Percentiles rank a stretch among this genome's conserved stretches.
Evolutionary conservation across 1,284 basidiomycete genomes (phyloP).

Genomic region (Cystobasidium pallidum): DNA sequence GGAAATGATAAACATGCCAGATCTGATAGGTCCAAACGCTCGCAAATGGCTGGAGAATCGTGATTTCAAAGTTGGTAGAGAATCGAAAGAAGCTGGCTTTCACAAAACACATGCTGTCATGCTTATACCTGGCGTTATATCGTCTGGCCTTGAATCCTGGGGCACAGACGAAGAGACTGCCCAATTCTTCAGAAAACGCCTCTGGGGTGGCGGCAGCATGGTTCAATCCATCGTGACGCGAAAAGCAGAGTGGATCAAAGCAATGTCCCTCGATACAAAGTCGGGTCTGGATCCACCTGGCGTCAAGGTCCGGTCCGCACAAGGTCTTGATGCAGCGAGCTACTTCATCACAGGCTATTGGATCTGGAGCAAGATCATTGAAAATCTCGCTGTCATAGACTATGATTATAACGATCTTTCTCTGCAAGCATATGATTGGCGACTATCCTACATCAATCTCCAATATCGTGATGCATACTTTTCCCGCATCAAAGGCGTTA

Average conservation of each 20-base stretch:
- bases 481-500: conserved; percentile 77
- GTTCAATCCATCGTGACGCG: conserved; percentile 82
- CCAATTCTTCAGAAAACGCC: conserved; percentile 76
- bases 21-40: conserved; percentile 40
- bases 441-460: conserved; percentile 83
- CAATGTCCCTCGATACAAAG: conserved; percentile 82
- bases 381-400: conserved; percentile 86
- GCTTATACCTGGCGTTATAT: conserved; percentile 59
- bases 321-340: conserved; percentile 86
- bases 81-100: conserved; percentile 68
- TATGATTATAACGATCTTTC: conserved; percentile 81
- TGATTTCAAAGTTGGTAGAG: conserved; percentile 64
- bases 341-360: conserved; percentile 76
- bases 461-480: conserved; percentile 94
- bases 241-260: conserved; percentile 82
- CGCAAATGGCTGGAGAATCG: conserved; percentile 40
- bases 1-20: conserved; percentile 40
- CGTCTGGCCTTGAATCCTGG: conserved; percentile 76
- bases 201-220: conserved; percentile 68
- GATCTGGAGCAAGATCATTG: conserved; percentile 75
- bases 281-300: conserved; percentile 85
- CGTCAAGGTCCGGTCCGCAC: conserved; percentile 85
- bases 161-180: conserved; percentile 74
- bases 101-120: conserved; percentile 76
- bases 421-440: conserved; percentile 81